These are phyloP conservation scores for Mucor plumbeus DNA, from an alignment of 371 early-diverging fungal genomes.

Conservation along the genomic window DNA sequence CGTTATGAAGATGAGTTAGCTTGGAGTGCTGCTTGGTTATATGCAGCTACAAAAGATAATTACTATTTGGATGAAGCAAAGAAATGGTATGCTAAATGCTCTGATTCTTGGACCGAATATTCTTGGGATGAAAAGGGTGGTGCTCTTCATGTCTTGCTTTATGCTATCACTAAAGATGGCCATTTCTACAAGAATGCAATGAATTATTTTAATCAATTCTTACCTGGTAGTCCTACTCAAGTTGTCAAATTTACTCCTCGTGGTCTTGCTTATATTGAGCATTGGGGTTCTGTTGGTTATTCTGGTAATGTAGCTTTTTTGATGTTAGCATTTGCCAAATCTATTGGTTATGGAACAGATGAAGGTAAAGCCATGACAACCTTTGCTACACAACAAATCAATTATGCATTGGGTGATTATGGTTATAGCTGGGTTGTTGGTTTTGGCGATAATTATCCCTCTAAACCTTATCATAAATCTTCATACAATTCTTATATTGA, in stretches of 20 bases:
- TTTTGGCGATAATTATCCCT: conserved; percentile 59
- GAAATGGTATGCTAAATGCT: conserved; percentile 37
- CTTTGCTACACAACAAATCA: conserved; percentile 62
- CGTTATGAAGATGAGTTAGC: conserved; percentile 58
- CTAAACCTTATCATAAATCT: conserved; percentile 60
- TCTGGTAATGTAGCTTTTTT: conserved; percentile 58
- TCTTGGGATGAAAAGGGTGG: conserved; percentile 65
- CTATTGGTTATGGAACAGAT: conserved; percentile 37
- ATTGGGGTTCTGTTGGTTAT: conserved; percentile 64
- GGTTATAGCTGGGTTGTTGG: conserved; percentile 64
- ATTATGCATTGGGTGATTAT: conserved; percentile 64
- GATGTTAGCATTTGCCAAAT: conserved; percentile 57
- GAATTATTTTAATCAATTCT: conserved; percentile 55
- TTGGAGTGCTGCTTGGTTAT: conserved; percentile 57
- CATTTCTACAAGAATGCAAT: conserved; percentile 54
- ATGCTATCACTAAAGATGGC: conserved; percentile 49
- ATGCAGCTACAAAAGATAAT: conserved; percentile 53
- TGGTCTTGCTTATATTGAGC: conserved; percentile 58
- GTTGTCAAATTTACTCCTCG: conserved; percentile 59
- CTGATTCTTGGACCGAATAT: conserved; percentile 53
- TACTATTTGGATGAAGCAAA: conserved; percentile 49
- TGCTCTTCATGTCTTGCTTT: conserved; percentile 51
- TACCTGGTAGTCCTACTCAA: conserved; percentile 45
- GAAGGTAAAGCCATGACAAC: conserved; percentile 45
- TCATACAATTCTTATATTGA: conserved; percentile 64